Evolutionary conservation across 352 stramenopile species (phyloP), one percentile per base, ranked within the genome.

Genomic region (Phytophthora aleatoria): DNA sequence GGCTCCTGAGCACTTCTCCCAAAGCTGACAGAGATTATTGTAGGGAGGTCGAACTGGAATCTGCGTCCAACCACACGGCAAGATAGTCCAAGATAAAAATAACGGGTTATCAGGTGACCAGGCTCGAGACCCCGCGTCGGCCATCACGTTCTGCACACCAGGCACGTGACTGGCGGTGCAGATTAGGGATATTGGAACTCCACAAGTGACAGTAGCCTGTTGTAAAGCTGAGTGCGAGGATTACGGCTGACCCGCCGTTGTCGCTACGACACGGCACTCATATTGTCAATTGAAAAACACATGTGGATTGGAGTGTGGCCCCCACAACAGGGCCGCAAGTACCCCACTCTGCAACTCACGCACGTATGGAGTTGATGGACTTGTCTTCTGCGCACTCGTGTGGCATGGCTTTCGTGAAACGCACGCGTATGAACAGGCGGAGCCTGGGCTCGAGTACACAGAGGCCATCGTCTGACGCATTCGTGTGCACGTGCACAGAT

Each of bases 401-500:
- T 2, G 28, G 16, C 1, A 8, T 35, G 4, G 27, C 9, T 24
- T 50, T 10, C 1, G 57, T 48, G 24, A 65, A 65, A 1, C 10
- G 26, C 1, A 65, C 30, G 0, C 49, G 33, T 15, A 56, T 50
- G 31, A 31, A 65, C n/a, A 59, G 57, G 7, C 15, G 41, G 2
- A 66, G 26, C 3, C 26, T 6, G 2, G 50, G 49, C n/a, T 55
- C 33, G 0, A 66, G 11, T 2, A 41, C 49, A 30, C 50, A 59
- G 4, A 66, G 35, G 8, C 50, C 50, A 2, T 66, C 31, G 11
- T 60, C 7, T 9, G 58, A 66, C 3, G 58, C 58, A n/a, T 59
- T 50, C 42, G 60, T 60, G 33, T 66, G 43, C n/a, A 66, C 58
- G n/a, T 66, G 41, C 58, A 66, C 57, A 2, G 26, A 16, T 12